A percentile compares a stretch with the other conserved stretches of the same genome.
Conservation (phyloP, 1,284 basidiomycete species). For the Thelephora terrestris region DNA sequence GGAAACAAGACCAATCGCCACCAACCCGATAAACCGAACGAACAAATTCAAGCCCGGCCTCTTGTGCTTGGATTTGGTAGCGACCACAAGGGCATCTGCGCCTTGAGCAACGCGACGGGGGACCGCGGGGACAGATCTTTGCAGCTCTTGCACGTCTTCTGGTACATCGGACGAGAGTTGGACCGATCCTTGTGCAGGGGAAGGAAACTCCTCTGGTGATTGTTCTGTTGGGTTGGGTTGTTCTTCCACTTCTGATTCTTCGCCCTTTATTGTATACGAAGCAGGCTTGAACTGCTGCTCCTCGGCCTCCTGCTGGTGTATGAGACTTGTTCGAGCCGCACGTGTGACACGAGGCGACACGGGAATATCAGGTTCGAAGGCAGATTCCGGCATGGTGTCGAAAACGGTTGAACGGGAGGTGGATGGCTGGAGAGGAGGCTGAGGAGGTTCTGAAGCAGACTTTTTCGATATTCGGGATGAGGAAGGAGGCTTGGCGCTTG, state of each 20-base stretch:
- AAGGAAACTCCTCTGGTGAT: constrained; percentile 11
- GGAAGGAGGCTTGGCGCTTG: constrained; percentile 22
- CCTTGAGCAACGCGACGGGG: constrained; percentile 29
- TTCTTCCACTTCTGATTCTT: constrained; percentile 9
- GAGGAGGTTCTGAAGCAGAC: constrained; percentile 64
- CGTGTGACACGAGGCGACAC: neutral
- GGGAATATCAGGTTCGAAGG: constrained; percentile 51
- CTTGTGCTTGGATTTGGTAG: constrained; percentile 8
- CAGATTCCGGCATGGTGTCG: constrained; percentile 31
- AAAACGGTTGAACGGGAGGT: constrained; percentile 1
- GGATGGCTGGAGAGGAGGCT: constrained; percentile 26
- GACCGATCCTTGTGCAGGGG: constrained; percentile 12
- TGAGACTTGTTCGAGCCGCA: neutral
- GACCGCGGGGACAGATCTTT: constrained; percentile 20
- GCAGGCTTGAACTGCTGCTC: neutral
- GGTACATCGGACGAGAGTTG: constrained; percentile 4
- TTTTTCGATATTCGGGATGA: constrained; percentile 40
- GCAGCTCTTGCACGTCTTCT: constrained; percentile 20
- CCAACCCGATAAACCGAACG: constrained; percentile 24
- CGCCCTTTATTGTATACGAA: constrained; percentile 4
- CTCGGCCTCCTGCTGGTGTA: neutral
- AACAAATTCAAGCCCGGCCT: constrained; percentile 9
- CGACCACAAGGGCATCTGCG: constrained; percentile 12
- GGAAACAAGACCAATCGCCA: constrained; percentile 28
- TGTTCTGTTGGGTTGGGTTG: constrained; percentile 8